phyloP scores from a whole-genome alignment of 768 basidiomycete species.

The Mycena belliarum region DNA sequence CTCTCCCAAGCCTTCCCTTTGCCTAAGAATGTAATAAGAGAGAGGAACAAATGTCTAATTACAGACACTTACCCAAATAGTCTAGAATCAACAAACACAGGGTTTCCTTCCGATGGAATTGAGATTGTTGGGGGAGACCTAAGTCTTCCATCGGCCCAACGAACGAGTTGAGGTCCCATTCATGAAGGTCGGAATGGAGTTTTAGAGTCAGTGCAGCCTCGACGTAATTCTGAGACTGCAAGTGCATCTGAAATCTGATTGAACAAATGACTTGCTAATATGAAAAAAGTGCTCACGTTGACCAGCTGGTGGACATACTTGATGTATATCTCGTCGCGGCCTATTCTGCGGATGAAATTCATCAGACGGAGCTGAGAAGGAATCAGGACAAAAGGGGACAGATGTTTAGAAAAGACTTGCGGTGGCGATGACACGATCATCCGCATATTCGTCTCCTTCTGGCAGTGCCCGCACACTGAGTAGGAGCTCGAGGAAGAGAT shows the following conservation, averaged over 20 bases:
- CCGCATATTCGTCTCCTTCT: constrained; percentile 90
- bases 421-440: constrained; percentile 92
- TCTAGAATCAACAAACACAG: constrained; percentile 91
- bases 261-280: constrained; percentile 12
- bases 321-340: constrained; percentile 91
- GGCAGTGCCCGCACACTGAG: constrained; percentile 87
- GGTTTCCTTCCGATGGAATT: constrained; percentile 93
- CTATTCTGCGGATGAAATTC: constrained; percentile 92
- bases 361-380: constrained; percentile 72
- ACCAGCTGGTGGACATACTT: constrained; percentile 96
- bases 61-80: constrained; percentile 66
- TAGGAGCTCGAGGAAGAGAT: constrained; percentile 89
- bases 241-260: constrained; percentile 63
- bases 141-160: constrained; percentile 89
- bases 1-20: constrained; percentile 98
- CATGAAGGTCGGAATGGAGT: constrained; percentile 89
- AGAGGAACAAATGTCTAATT: neutral
- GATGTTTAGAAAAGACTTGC: constrained; percentile 37
- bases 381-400: constrained; percentile 5
- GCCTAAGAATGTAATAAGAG: constrained; percentile 46
- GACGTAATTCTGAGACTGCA: constrained; percentile 86
- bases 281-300: constrained; percentile 58
- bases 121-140: constrained; percentile 86
- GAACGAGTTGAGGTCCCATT: constrained; percentile 83
- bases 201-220: constrained; percentile 94